Percentiles rank a stretch among this genome's conserved stretches.
Conservation (phyloP, 768 basidiomycete species). For the Phaffia australis region DNA sequence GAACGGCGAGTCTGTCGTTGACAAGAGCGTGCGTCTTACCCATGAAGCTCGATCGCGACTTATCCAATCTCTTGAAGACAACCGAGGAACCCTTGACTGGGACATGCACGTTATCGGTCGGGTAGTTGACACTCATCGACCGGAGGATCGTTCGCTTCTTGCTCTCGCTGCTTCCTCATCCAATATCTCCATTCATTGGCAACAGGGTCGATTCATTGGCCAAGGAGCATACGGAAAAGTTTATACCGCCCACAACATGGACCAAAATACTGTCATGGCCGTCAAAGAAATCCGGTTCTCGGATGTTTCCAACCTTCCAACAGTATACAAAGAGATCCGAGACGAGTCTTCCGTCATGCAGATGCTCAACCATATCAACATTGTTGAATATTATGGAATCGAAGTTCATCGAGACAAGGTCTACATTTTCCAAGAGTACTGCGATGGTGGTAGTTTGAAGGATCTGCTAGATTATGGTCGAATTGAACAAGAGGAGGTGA, state of each 20-base stretch:
- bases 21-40: conserved; percentile 55
- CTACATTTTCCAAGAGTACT: conserved; percentile 98
- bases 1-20: conserved; percentile 25
- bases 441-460: conserved; percentile 86
- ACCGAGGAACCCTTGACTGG: conserved; percentile 50
- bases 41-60: conserved; percentile 61
- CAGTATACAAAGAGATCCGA: conserved; percentile 79
- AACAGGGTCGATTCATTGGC: conserved; percentile 95
- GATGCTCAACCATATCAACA: conserved; percentile 91
- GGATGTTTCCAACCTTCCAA: conserved; percentile 76
- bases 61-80: conserved; percentile 55
- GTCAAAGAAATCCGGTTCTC: conserved; percentile 98
- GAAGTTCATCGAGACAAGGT: conserved; percentile 98
- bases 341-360: conserved; percentile 98
- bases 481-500: conserved; percentile 92
- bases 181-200: conserved; percentile 93
- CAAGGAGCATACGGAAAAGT: conserved; percentile 99
- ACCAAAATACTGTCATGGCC: conserved; percentile 91
- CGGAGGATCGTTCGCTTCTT: conserved; percentile 84
- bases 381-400: conserved; percentile 97
- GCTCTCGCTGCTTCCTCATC: conserved; percentile 93
- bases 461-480: conserved; percentile 80
- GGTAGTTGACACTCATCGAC: conserved; percentile 83
- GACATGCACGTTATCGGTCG: conserved; percentile 74
- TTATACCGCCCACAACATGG: conserved; percentile 94